These are phyloP conservation scores for Phialophora chinensis DNA, from an alignment of 2,329 filamentous ascomycete genomes.

Conservation along the genomic window DNA sequence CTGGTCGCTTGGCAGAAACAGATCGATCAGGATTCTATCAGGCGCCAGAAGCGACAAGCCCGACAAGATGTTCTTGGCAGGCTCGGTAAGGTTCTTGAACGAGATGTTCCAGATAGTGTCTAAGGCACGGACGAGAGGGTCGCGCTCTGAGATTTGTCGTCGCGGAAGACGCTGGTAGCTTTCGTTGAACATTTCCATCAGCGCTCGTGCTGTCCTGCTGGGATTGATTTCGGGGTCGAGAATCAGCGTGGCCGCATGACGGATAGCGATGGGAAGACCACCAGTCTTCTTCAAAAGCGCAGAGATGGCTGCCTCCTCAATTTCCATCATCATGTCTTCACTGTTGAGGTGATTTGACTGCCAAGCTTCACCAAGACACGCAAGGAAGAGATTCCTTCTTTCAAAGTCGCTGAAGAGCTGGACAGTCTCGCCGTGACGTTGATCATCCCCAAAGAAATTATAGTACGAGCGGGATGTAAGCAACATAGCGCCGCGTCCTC, in stretches of 20 bases:
- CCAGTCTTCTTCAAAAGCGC: slow-evolving; percentile 18
- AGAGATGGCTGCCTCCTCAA: slow-evolving; percentile 19
- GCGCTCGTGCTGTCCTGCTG: background rate
- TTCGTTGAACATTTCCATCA: slow-evolving; percentile 19
- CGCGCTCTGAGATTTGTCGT: slow-evolving; percentile 8
- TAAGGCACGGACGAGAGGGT: slow-evolving; percentile 9
- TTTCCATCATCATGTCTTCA: slow-evolving; percentile 18
- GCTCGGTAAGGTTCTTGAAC: slow-evolving; percentile 12
- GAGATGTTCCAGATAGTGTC: slow-evolving; percentile 23
- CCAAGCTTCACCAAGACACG: slow-evolving; percentile 18
- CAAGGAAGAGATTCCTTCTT: slow-evolving; percentile 17
- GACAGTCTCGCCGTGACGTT: slow-evolving; percentile 20
- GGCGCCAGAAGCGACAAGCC: slow-evolving; percentile 19
- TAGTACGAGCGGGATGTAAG: slow-evolving; percentile 40
- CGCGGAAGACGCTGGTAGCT: slow-evolving; percentile 13
- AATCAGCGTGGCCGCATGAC: slow-evolving; percentile 19
- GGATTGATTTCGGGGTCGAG: slow-evolving; percentile 15
- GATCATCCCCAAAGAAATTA: slow-evolving; percentile 40
- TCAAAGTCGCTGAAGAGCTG: slow-evolving; percentile 12
- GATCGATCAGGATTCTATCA: slow-evolving; percentile 19
- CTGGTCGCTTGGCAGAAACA: slow-evolving; percentile 22
- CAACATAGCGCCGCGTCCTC: slow-evolving; percentile 37
- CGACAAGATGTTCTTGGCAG: slow-evolving; percentile 16
- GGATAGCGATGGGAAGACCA: slow-evolving; percentile 22
- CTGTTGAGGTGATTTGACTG: slow-evolving; percentile 6